A percentile compares a stretch with the other conserved stretches of the same genome.
phyloP scores from a whole-genome alignment of 495 filamentous ascomycete species.

The Penicillium silybi region DNA sequence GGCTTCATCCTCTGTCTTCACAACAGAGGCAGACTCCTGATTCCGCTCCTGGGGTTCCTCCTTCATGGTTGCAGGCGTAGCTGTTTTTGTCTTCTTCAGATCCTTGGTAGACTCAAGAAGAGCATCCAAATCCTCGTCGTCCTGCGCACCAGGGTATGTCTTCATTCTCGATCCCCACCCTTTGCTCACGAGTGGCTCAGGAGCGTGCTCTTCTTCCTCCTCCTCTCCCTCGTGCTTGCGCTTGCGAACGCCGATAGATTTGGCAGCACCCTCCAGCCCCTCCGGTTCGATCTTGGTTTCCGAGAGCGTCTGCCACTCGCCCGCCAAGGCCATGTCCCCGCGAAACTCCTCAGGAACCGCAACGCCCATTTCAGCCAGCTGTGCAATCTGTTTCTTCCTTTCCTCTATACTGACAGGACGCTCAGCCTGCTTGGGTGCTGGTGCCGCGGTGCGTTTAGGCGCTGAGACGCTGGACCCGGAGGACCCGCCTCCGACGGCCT shows the following conservation, averaged over 20 bases:
- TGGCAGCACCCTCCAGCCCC: constrained; percentile 34
- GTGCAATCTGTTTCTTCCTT: constrained; percentile 76
- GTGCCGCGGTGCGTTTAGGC: constrained; percentile 21
- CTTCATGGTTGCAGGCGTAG: constrained; percentile 1
- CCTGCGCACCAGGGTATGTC: constrained; percentile 55
- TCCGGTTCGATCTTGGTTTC: constrained; percentile 46
- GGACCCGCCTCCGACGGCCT: constrained; percentile 54
- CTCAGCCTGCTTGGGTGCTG: constrained; percentile 18
- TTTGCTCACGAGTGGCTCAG: constrained; percentile 58
- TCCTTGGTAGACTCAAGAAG: constrained; percentile 55
- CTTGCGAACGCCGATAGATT: constrained; percentile 58
- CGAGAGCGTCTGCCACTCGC: constrained; percentile 78
- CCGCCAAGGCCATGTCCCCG: constrained; percentile 78
- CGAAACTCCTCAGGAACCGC: constrained; percentile 76
- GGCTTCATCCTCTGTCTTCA: constrained; percentile 16
- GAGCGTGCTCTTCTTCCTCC: constrained; percentile 56
- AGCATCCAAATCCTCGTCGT: constrained; percentile 64
- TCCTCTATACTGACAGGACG: constrained; percentile 57
- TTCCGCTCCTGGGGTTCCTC: constrained; percentile 7
- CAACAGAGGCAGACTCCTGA: neutral
- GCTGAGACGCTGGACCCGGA: constrained; percentile 22
- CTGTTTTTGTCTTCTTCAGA: constrained; percentile 39
- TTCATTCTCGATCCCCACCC: constrained; percentile 73
- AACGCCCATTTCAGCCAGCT: constrained; percentile 84
- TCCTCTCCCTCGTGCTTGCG: constrained; percentile 59